Evolutionary conservation across 108 stramenopile species (phyloP), one percentile per base, ranked within the genome.

Genomic region (Craspedostauros australis): DNA sequence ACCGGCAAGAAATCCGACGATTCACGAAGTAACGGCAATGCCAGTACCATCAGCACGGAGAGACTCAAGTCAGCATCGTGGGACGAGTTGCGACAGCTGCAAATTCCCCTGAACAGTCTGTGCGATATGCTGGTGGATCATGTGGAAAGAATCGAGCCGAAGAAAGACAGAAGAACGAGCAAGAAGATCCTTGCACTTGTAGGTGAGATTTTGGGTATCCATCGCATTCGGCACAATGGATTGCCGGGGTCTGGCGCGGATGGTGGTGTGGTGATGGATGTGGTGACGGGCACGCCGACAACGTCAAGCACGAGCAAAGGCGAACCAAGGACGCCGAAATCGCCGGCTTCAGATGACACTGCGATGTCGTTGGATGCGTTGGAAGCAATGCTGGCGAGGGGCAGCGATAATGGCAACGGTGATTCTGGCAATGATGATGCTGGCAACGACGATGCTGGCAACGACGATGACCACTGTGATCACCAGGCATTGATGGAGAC

Each of bases 71-170:
- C 56, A 28, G 60, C 80, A 40, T 50, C 36, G 6, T 53, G 34
- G 32, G 25, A 42, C 7, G 39, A 33, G 9, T 56, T 83, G 36
- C 34, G 59, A 51, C 29, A 55, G 11, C 36, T 63, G 11, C 57
- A 59, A 49, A 55, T 77, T 38, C 82, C 86, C 15, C 52, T 88
- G 66, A 77, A 84, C 51, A 64, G 67, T 37, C 56, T 84, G 28
- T 77, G 75, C 27, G 80, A 84, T 50, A 36, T 78, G 38, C 31
- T 64, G 27, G 39, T 36, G 23, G 46, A 15, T 46, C 37, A 37
- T n/a, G 31, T 16, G 28, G 27, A 11, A 22, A 50, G 24, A 19
- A 41, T 25, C 32, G 11, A 36, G 20, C 3, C 24, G 9, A 63
- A 14, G 16, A n/a, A 9, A 46, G 25, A 12, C 37, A 29, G 36